Conservation (phyloP, 23 red algal species). For the Agarophyton chilense region DNA sequence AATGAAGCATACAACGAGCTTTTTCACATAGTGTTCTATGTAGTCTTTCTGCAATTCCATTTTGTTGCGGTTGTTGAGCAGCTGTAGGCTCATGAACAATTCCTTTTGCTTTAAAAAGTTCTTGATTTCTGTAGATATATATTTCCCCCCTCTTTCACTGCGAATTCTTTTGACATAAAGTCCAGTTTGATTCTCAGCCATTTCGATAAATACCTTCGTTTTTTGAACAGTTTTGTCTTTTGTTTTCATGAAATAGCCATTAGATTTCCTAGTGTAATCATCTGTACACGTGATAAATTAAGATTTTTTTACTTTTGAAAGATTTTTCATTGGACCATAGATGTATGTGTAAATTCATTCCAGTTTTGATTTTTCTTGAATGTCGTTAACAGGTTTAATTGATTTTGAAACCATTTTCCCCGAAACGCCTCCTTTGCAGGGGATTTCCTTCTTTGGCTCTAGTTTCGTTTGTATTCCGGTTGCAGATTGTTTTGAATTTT, state of each 20-base stretch:
- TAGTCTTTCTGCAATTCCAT: conserved; percentile 32
- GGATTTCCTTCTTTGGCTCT: background rate
- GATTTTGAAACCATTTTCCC: conserved; percentile 1
- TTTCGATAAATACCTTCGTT: background rate
- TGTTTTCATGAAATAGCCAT: background rate
- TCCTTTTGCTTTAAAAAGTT: conserved; percentile 16
- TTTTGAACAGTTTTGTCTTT: background rate
- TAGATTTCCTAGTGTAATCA: background rate
- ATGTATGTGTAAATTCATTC: conserved; percentile 9
- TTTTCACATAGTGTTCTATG: background rate
- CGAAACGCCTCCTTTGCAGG: background rate
- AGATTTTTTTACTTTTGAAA: background rate
- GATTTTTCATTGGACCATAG: background rate
- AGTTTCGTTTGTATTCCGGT: background rate
- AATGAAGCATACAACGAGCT: background rate
- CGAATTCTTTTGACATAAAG: conserved; percentile 2
- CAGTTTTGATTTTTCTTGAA: background rate
- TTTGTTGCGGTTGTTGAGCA: conserved; percentile 34
- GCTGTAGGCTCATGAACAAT: conserved; percentile 11
- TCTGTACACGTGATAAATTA: conserved; percentile 43
- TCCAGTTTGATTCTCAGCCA: conserved; percentile 7
- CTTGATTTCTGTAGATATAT: background rate
- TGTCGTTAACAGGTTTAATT: background rate
- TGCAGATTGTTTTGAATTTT: background rate
- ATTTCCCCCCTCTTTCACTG: conserved; percentile 29